These are phyloP conservation scores for Rhodotorula sp. DNA, from an alignment of 1,284 basidiomycete genomes.

Conservation along the genomic window DNA sequence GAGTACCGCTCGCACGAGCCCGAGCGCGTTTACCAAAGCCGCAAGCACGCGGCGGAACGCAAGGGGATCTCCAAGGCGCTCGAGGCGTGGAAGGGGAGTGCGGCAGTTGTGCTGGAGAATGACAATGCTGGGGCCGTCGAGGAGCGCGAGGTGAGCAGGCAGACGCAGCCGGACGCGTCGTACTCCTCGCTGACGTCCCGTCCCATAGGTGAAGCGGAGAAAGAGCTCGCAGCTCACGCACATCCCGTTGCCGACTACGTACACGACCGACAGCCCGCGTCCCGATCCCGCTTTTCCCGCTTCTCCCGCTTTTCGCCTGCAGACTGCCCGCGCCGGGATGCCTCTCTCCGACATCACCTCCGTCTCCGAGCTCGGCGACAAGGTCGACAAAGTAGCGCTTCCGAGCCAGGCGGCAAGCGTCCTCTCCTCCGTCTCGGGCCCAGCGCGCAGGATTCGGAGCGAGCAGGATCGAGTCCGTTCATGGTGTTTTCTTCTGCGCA, in stretches of 20 bases:
- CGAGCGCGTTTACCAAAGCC: conserved; percentile 1
- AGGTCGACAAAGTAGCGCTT: neutral
- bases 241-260: conserved; percentile 3
- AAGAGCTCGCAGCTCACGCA: neutral
- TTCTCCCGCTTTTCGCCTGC: neutral
- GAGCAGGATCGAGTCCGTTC: conserved; percentile 1
- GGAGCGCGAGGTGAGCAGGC: neutral
- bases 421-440: neutral
- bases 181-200: neutral
- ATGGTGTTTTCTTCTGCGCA: conserved; percentile 6
- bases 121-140: neutral
- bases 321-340: neutral
- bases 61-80: neutral
- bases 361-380: neutral
- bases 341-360: conserved; percentile 4
- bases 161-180: neutral
- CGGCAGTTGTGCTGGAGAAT: neutral
- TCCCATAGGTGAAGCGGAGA: conserved; percentile 4
- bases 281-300: too few relatives aligned
- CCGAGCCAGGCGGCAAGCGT: conserved; percentile 13
- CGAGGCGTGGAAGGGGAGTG: neutral
- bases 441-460: too few relatives aligned
- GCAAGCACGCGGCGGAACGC: neutral
- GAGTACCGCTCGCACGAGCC: conserved; percentile 9
- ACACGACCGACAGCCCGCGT: neutral